Evolutionary conservation across 306 rosid genomes (phyloP), one percentile per base, ranked within the genome.

Genomic region (Trifolium repens): DNA sequence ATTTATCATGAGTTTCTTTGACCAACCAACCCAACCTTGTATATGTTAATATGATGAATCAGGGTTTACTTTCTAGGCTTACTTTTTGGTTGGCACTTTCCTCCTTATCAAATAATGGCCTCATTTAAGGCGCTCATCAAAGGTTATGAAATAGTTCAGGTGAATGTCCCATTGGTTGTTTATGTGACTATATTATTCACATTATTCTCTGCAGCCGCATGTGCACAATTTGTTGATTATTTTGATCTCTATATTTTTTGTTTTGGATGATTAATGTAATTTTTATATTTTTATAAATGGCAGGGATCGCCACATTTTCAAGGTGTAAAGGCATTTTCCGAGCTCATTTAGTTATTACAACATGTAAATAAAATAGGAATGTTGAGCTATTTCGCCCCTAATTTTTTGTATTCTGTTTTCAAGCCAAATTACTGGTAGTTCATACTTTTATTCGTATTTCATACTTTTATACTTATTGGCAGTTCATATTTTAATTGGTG

Each of bases 1-100:
- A 96, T 85, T 83, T 96, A 77, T 96, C 99, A 81, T 96, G 98
- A 96, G 88, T 76, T 84, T 78, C 87, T 72, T 75, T 85, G 83
- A 59, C 87, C 84, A 75, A 85, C 87, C 82, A 43, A 59, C 72
- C 26, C 9, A n/a, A 70, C 90, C 81, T 83, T 80, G 80, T 67
- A 70, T 88, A 70, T 88, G 91, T 86, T 85, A 82, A 86, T 89
- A 85, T 66, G 83, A 80, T 78, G 81, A 81, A 80, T 78, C 83
- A 74, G 87, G 87, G 85, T 80, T 78, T 73, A 76, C 76, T 79
- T 67, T 73, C 19, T 67, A 85, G 76, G 84, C 82, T 72, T 78
- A 71, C 82, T 73, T 85, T 84, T 88, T 78, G 78, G 82, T 89
- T 80, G 90, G 84, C 78, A 78, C 77, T 81, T 52, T 75, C 73